A percentile compares a stretch with the other conserved stretches of the same genome.
Evolutionary conservation across 805 yeast genomes (phyloP).

Genomic region (Monosporozyma yasuniensis): DNA sequence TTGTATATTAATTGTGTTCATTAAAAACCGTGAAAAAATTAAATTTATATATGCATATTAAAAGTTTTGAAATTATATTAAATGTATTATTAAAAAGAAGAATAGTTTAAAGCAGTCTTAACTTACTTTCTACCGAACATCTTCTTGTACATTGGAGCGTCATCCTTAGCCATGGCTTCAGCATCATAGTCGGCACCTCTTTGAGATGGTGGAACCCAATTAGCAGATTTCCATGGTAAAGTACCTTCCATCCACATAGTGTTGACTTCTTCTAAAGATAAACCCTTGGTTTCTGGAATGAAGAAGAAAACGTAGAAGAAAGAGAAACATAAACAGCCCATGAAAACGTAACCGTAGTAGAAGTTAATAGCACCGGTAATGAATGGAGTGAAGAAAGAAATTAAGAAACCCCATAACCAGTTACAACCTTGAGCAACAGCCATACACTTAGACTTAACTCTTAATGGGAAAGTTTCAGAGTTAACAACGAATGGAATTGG

Average conservation of each 20-base stretch:
- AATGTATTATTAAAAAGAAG: not conserved
- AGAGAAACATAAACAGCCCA: no score
- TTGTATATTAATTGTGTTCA: not conserved
- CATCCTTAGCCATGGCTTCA: constrained; percentile 11
- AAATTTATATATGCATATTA: not conserved
- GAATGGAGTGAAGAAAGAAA: constrained; percentile 54
- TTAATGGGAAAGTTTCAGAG: no score
- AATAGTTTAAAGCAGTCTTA: constrained; percentile 31
- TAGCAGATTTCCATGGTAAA: constrained; percentile 36
- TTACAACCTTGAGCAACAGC: constrained; percentile 55
- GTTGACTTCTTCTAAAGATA: no score
- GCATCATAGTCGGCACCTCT: constrained; percentile 13
- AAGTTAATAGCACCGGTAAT: no score
- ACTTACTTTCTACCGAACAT: constrained; percentile 3
- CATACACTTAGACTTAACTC: constrained; percentile 51
- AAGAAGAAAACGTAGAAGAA: no score
- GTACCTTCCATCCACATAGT: no score
- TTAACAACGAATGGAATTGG: no score
- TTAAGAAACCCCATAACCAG: constrained; percentile 61
- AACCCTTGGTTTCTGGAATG: no score
- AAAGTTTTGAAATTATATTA: not conserved
- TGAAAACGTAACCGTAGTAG: no score
- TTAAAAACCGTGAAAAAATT: no score
- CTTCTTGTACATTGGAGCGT: constrained; percentile 12
- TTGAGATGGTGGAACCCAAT: constrained; percentile 39